These are phyloP conservation scores for Aureobasidium namibiae DNA, from an alignment of 2,329 filamentous ascomycete species.

Conservation along the genomic window DNA sequence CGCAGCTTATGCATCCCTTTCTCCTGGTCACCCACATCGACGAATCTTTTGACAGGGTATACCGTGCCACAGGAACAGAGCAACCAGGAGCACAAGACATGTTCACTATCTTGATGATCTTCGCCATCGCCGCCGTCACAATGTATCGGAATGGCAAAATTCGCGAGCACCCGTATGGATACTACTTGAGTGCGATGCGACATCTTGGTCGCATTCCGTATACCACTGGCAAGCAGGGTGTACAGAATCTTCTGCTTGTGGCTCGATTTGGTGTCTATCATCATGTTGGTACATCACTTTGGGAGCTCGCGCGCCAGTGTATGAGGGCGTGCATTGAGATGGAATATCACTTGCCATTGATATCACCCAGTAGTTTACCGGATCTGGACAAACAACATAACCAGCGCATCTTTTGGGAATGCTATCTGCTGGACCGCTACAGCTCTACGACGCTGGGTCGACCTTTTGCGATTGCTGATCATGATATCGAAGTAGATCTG, in stretches of 20 bases:
- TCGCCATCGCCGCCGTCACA: slow-evolving; percentile 31
- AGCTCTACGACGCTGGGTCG: slow-evolving; percentile 35
- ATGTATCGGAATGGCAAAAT: slow-evolving; percentile 26
- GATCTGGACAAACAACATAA: slow-evolving; percentile 28
- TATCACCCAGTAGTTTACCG: slow-evolving; percentile 16
- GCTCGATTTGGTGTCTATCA: slow-evolving; percentile 37
- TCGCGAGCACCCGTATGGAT: slow-evolving; percentile 33
- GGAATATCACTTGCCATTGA: slow-evolving; percentile 24
- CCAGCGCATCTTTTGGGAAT: slow-evolving; percentile 38
- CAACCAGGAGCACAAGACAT: neutral
- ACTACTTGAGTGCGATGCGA: slow-evolving; percentile 31
- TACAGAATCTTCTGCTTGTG: slow-evolving; percentile 35
- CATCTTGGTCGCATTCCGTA: slow-evolving; percentile 26
- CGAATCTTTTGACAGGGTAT: neutral
- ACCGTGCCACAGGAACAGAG: neutral
- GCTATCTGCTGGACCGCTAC: slow-evolving; percentile 39
- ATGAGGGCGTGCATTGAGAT: slow-evolving; percentile 35
- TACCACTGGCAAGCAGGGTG: slow-evolving; percentile 26
- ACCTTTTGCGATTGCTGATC: slow-evolving; percentile 35
- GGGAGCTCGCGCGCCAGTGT: slow-evolving; percentile 34
- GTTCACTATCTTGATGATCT: slow-evolving; percentile 27
- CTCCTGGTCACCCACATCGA: neutral
- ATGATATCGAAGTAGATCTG: slow-evolving; percentile 31
- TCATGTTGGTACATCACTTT: slow-evolving; percentile 34
- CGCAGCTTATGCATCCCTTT: neutral